Evolutionary conservation across 192 early-diverging fungal species (phyloP), one percentile per base, ranked within the genome.

Genomic region (Backusella psychrophila): DNA sequence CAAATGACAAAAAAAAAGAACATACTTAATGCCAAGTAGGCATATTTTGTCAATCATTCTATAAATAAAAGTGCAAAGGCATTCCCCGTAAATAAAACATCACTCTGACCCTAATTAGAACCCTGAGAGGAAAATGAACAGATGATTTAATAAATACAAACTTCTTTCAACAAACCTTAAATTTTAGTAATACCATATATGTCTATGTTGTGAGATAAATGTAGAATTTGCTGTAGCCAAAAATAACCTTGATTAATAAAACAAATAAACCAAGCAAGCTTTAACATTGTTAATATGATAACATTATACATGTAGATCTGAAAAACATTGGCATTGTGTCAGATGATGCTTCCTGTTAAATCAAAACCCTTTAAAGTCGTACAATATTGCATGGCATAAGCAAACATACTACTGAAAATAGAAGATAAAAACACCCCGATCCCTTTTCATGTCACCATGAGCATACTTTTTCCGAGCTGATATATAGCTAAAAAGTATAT

Each of bases 401-500:
- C 56, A 63, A 63, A 63, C 56, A 63, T 63, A 44, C 9, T 63
- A 49, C 56, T 63, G 56, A 63, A 63, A 63, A 63, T 63, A 63
- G 56, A 26, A 63, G 26, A 63, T 21, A 29, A 29, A 63, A 63
- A 63, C 23, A 63, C 56, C 7, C 56, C 56, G 56, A 29, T 26
- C n/a, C 56, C 23, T 63, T 23, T 63, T 0, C 42, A 17, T 44
- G 42, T 44, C 42, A 44, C n/a, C 26, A 11, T 12, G 19, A 29
- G 9, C 26, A 29, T 63, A 14, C 56, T 63, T 63, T 63, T 26
- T 29, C 56, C 56, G 56, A 63, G 56, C 56, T 63, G 56, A 63
- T 29, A 63, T 63, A 63, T 63, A 56, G 19, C 53, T 56, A 11
- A n/a, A 56, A 56, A 56, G 53, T 56, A 63, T 63, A 63, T 63